These are phyloP conservation scores for Cercophora sp. DNA, from an alignment of 495 filamentous ascomycete species.

Conservation along the genomic window DNA sequence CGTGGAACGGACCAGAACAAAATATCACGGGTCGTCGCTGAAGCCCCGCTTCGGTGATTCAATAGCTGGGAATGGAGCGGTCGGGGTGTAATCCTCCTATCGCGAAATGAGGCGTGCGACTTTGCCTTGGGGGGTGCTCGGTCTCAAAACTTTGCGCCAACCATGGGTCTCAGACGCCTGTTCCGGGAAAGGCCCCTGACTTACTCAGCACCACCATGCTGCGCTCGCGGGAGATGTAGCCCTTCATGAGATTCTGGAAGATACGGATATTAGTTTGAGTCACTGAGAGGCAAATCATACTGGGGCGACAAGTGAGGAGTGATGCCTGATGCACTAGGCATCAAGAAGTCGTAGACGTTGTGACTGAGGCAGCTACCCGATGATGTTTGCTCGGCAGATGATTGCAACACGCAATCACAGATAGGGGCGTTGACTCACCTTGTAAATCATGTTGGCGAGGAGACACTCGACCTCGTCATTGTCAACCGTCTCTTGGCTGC, in stretches of 20 bases:
- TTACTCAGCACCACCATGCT: constrained; percentile 90
- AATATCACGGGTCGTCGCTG: too few relatives aligned
- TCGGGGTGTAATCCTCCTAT: too few relatives aligned
- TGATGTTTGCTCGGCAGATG: neutral
- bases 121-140: too few relatives aligned
- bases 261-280: constrained; percentile 23
- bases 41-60: too few relatives aligned
- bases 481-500: constrained; percentile 63
- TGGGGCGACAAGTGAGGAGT: constrained; percentile 2
- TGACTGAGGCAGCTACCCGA: neutral
- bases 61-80: too few relatives aligned
- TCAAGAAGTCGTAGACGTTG: neutral
- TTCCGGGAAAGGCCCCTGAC: constrained; percentile 90
- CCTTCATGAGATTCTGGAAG: constrained; percentile 84
- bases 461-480: constrained; percentile 94
- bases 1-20: too few relatives aligned
- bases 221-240: constrained; percentile 88
- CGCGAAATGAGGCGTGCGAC: too few relatives aligned
- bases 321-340: constrained; percentile 15
- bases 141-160: neutral
- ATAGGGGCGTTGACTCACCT: constrained; percentile 57
- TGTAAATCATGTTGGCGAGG: constrained; percentile 93
- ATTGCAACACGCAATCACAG: too few relatives aligned
- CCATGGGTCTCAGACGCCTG: constrained; percentile 63
- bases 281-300: constrained; percentile 12